phyloP scores from a whole-genome alignment of 257 asterid genomes.

The Scutellaria barbata region DNA sequence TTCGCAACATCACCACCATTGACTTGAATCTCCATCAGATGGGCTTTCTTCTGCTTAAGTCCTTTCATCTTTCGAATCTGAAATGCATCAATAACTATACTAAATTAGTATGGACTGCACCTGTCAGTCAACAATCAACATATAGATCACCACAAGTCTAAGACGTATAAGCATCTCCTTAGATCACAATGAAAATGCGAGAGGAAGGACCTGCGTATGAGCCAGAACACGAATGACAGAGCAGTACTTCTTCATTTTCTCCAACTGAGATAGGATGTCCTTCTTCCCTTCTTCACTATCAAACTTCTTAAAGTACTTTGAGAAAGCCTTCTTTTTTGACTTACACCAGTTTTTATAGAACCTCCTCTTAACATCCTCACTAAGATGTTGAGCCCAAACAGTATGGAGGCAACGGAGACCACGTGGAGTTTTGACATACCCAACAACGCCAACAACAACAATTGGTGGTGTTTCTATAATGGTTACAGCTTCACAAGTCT shows the following conservation, averaged over 20 bases:
- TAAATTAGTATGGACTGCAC: background rate
- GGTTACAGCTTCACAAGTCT: constrained; percentile 87
- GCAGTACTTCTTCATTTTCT: constrained; percentile 77
- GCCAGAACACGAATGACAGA: constrained; percentile 70
- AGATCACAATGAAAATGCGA: too few species aligned
- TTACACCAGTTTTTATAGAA: constrained; percentile 81
- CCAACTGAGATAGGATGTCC: constrained; percentile 62
- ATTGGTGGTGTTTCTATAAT: constrained; percentile 81
- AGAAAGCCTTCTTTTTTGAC: constrained; percentile 77
- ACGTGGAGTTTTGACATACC: constrained; percentile 77
- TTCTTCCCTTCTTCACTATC: constrained; percentile 73
- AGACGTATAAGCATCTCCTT: too few species aligned
- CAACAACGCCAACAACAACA: constrained; percentile 82
- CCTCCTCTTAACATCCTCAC: constrained; percentile 75
- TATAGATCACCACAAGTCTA: background rate
- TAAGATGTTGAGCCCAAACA: constrained; percentile 86
- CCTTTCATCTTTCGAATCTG: constrained; percentile 85
- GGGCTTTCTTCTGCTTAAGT: constrained; percentile 84
- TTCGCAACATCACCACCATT: constrained; percentile 76
- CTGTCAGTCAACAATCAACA: background rate
- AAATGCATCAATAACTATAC: background rate
- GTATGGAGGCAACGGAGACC: constrained; percentile 77
- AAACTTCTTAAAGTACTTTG: constrained; percentile 65
- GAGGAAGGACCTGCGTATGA: constrained; percentile 74
- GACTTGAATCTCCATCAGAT: constrained; percentile 86